phyloP scores from a whole-genome alignment of 129 eudicot genomes.

The Sambucus nigra region DNA sequence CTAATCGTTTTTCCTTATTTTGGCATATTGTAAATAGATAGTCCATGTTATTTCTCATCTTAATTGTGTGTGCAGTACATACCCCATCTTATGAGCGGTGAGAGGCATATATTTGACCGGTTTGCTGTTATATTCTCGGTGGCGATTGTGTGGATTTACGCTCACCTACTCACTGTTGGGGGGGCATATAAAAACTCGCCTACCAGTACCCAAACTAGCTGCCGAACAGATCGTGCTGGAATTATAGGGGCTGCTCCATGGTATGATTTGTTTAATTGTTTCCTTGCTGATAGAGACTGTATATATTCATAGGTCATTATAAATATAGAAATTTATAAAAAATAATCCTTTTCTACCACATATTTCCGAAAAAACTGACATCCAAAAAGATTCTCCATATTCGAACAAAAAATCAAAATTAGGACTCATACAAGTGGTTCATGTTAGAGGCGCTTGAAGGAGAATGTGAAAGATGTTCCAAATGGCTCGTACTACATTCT shows the following conservation, averaged over 20 bases:
- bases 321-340: background rate
- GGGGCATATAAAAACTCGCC: constrained; percentile 80
- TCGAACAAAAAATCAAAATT: no score
- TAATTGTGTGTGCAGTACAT: constrained; percentile 48
- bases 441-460: no score
- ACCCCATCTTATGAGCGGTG: constrained; percentile 72
- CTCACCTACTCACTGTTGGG: constrained; percentile 77
- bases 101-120: constrained; percentile 73
- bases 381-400: no score
- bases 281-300: background rate
- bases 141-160: constrained; percentile 85
- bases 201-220: constrained; percentile 52
- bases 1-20: background rate
- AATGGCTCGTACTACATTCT: no score
- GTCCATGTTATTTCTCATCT: background rate
- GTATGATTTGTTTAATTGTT: constrained; percentile 25
- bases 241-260: constrained; percentile 81
- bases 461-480: no score
- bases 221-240: constrained; percentile 97
- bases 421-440: no score
- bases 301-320: background rate
- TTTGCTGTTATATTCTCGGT: constrained; percentile 82
- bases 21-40: no score
- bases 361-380: no score
- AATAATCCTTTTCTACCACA: background rate